Evolutionary conservation across 495 filamentous ascomycete genomes (phyloP).

Genomic region (Daldinia loculata): DNA sequence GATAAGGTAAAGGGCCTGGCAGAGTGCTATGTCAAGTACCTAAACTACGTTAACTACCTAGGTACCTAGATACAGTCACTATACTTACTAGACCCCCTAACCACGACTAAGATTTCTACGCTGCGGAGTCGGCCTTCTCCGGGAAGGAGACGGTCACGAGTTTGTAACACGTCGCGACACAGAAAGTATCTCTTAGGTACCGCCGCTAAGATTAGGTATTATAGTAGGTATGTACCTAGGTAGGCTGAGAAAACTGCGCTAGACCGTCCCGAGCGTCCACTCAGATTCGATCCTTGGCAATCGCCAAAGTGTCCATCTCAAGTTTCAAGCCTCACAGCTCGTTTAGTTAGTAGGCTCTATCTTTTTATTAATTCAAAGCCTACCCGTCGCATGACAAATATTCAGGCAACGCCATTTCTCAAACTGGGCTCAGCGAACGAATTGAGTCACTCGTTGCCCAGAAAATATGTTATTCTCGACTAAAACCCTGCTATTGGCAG

Average conservation of each 20-base stretch:
- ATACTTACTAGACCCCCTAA: background rate
- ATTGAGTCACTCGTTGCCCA: background rate
- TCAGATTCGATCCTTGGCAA: conserved; percentile 31
- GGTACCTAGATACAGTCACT: background rate
- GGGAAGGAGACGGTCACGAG: conserved; percentile 31
- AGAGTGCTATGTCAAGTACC: background rate
- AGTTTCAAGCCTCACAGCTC: conserved; percentile 25
- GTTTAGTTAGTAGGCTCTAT: background rate
- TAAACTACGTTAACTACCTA: background rate
- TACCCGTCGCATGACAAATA: background rate
- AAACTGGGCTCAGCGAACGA: conserved; percentile 6
- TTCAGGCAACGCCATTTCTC: background rate
- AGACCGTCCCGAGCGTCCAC: conserved; percentile 26
- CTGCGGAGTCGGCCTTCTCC: conserved; percentile 2
- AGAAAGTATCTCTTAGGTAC: conserved; percentile 31
- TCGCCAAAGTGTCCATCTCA: conserved; percentile 48
- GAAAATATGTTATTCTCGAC: conserved; percentile 65
- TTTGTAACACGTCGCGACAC: conserved; percentile 23
- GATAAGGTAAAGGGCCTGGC: conserved; percentile 34
- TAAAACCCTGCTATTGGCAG: conserved; percentile 69
- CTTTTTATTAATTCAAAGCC: background rate
- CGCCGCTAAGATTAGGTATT: background rate
- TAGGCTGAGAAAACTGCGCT: conserved; percentile 23
- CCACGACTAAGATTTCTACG: background rate
- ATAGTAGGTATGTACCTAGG: background rate